Base-by-base conservation (phyloP, 345 rosid genomes). In the Populus tremula region DNA sequence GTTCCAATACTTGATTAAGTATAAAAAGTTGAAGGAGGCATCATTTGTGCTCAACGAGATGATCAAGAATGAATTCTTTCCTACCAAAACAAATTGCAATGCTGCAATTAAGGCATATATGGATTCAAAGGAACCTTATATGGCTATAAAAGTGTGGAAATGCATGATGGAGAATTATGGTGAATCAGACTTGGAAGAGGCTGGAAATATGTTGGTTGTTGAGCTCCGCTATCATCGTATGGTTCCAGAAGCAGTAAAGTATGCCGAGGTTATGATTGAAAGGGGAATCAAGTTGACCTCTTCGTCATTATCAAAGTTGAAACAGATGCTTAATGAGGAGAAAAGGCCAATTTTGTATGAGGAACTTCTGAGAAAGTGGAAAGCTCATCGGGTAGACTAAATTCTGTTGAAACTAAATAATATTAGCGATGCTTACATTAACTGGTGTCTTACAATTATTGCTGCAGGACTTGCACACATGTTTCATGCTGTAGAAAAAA, bases 201-300 rank as follows among this genome's bases (percentile, higher is more conserved):
- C 82, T 36, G 94, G 90, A 33, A 88, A 89, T 82, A 33, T 83
- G 36, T 74, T 89, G 87, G 77, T 87, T 53, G 76, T 23, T 47
- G 90, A 86, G 79, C 92, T 89, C 38, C 65, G 87, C 66, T 85
- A 87, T 72, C 73, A 81, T 36, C 68, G 75, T 10, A 82, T 81
- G 89, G 80, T 85, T 79, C 91, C 89, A 5, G 94, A 88, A 84
- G 91, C 94, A 33, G 90, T 83, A 20, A 89, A 89, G 76, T 87
- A 89, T 84, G 86, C 91, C 0, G 86, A 84, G 67, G 87, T 75
- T 76, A 86, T 89, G 88, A 80, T 88, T 69, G 89, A 83, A 71
- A 91, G 79, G 74, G 85, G 90, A 76, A 88, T 91, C 77, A 80
- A 78, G 76, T 39, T 91, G 79, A 61, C 74, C 23, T 80, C 89